phyloP scores from a whole-genome alignment of 1,139 yeast genomes.

The Debaryomyces fabryi region DNA sequence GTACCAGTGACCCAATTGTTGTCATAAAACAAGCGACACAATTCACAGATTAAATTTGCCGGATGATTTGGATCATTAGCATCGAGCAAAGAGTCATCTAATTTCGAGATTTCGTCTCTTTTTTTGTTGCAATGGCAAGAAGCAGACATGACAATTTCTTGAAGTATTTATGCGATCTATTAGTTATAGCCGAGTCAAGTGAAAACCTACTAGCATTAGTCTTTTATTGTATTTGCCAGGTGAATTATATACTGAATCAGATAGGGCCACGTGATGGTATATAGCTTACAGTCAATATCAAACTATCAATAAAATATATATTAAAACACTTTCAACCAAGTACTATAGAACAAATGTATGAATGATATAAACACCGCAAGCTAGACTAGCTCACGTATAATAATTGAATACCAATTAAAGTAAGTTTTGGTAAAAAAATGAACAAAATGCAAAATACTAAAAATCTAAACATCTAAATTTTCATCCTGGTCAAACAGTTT shows the following conservation, averaged over 20 bases:
- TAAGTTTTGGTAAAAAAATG: constrained; percentile 3
- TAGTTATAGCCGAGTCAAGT: not conserved
- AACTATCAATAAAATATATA: constrained; percentile 6
- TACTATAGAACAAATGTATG: constrained; percentile 12
- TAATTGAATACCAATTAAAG: constrained; percentile 5
- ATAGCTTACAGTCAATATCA: not conserved
- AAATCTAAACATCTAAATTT: constrained; percentile 7
- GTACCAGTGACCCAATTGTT: constrained; percentile 96
- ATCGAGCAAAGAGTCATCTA: constrained; percentile 8
- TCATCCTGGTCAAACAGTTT: constrained; percentile 10
- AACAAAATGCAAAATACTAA: constrained; percentile 9
- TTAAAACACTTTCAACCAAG: constrained; percentile 9
- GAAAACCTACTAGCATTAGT: not conserved
- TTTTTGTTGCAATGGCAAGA: constrained; percentile 7
- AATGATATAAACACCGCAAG: constrained; percentile 8
- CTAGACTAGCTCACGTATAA: not conserved
- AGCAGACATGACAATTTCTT: not conserved
- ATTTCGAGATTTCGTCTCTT: not conserved
- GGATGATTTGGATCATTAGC: constrained; percentile 67
- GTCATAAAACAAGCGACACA: constrained; percentile 75
- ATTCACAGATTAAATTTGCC: constrained; percentile 80
- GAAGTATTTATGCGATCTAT: not conserved
- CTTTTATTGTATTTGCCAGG: not conserved
- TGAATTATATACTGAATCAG: not conserved
- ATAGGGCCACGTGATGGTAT: not conserved